Evolutionary conservation across 306 rosid species (phyloP), one percentile per base, ranked within the genome.

Genomic region (Hylodesmum podocarpum): DNA sequence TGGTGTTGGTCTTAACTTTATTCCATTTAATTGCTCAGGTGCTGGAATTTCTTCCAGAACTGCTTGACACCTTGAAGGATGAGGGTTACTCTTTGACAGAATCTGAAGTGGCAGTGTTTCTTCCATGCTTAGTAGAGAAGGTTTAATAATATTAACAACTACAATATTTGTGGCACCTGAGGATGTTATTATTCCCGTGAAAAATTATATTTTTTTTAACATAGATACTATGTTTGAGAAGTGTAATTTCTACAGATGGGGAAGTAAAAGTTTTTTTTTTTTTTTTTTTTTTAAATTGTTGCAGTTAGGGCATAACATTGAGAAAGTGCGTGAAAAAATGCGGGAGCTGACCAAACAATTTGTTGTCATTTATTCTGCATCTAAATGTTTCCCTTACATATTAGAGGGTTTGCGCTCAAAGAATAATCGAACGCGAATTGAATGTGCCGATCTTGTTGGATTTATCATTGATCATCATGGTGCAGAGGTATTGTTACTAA

Each of bases 341-440:
- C 96, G 97, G 79, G 97, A 96, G 83, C 84, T 96, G 84, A 87
- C 94, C 50, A 93, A 91, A 76, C 93, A 93, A 75, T 88, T 96
- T 80, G 89, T 96, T 41, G 75, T 74, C 57, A 34, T 89, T 58
- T 93, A 91, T 86, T 86, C 98, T 58, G 94, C 93, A 6, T 85
- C 94, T 46, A 96, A 91, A 83, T 88, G 93, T 75, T 91, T 96
- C 78, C 99, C 98, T 43, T 96, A 96, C 81, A 84, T 93, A 81
- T 76, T 91, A 85, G 99, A 96, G 89, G 99, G 98, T 69, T 81
- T 93, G 81, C 98, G 98, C 79, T 96, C 99, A 22, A 96, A 96
- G 88, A 96, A 96, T 87, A 93, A 91, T 66, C 94, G 99, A 57
- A 93, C 98, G 40, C 94, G 98, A 66, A 91, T 93, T 47, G 99